Evolutionary conservation across 192 early-diverging fungal genomes (phyloP).

Genomic region (Coemansia aciculifera): DNA sequence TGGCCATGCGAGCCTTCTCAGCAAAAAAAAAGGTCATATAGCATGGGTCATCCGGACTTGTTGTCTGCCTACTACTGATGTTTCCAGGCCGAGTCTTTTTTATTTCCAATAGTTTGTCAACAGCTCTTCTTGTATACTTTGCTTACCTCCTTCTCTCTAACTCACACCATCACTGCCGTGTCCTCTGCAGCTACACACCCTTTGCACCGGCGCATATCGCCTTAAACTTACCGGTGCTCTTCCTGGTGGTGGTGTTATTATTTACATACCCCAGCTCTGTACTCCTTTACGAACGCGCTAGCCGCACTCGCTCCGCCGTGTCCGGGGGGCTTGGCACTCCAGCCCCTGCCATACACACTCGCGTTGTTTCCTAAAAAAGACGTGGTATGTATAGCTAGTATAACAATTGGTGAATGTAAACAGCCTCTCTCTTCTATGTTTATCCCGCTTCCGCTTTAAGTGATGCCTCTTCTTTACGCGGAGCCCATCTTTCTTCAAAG

Average conservation of each 20-base stretch:
- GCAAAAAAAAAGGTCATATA: conserved; percentile 7
- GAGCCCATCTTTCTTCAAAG: background rate
- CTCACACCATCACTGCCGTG: too few species aligned
- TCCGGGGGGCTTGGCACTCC: conserved; percentile 2
- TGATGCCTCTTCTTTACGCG: background rate
- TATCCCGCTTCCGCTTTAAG: background rate
- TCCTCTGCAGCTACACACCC: conserved; percentile 1
- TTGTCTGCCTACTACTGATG: background rate
- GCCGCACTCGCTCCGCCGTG: background rate
- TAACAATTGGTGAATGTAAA: background rate
- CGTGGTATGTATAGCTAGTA: background rate
- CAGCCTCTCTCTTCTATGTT: background rate
- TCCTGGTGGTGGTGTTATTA: background rate
- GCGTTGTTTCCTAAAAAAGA: background rate
- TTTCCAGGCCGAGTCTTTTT: conserved; percentile 8
- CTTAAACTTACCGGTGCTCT: background rate
- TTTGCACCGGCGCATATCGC: background rate
- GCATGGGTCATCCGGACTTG: conserved; percentile 11
- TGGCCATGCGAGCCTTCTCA: conserved; percentile 2
- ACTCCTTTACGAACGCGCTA: background rate
- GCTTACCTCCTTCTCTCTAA: background rate
- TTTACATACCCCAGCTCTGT: background rate
- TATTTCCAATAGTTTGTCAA: conserved; percentile 35
- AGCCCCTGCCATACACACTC: background rate
- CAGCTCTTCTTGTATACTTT: background rate